Evolutionary conservation across 352 stramenopile species (phyloP), one percentile per base, ranked within the genome.

Genomic region (Globisporangium paddicum): DNA sequence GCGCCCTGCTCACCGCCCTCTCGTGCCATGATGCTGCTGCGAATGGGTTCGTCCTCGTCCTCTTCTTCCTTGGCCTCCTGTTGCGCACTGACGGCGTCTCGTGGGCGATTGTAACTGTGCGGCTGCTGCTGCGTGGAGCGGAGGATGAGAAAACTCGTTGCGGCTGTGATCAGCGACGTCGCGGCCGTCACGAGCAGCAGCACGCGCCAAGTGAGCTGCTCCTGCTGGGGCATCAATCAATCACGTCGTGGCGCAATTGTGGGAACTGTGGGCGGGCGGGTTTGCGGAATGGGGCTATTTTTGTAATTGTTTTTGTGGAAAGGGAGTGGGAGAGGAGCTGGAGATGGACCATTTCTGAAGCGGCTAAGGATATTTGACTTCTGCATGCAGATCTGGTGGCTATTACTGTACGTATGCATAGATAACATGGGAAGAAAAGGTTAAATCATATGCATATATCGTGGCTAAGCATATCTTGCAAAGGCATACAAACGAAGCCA

Each of bases 121-220:
- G 63, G 66, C 54, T 55, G 55, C 26, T 64, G 66, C 54, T 60
- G 49, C 37, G 34, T 26, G 42, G n/a, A n/a, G n/a, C 81, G 62
- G 30, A 83, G 60, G 30, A 86, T 45, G 21, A 84, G 56, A 61
- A 91, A 60, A 34, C 65, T 82, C 40, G 70, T 70, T 47, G 64
- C 75, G 8, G 82, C 60, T 23, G 60, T 89, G 66, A 91, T 61
- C 26, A 79, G 76, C 56, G 75, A 88, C 41, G 79, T 79, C 40
- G 79, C 69, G 53, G 67, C 71, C 44, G 81, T 77, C 48, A 82
- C 72, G 65, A 85, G 64, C 46, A 73, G 68, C 53, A 85, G 59
- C n/a, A 63, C 63, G 59, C 63, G 72, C 75, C 75, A 85, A 66
- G 77, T 78, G 56, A 76, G 61, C 59, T 78, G 57, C 57, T 64